Evolutionary conservation across 108 stramenopile species (phyloP).

Genomic region (Asterionellopsis glacialis): DNA sequence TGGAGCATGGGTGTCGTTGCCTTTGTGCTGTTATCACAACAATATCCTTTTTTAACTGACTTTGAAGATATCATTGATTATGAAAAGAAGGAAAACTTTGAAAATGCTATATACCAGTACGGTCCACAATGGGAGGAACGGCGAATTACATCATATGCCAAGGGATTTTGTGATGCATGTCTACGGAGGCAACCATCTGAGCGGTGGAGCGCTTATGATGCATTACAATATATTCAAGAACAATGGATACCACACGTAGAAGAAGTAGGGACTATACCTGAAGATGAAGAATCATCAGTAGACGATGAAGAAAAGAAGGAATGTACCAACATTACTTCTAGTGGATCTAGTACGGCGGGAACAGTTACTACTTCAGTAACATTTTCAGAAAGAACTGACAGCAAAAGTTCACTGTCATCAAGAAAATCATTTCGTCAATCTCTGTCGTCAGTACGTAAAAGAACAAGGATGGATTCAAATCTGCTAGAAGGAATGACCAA

Average conservation of each 20-base stretch:
- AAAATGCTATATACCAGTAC: constrained; percentile 72
- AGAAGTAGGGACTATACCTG: constrained; percentile 2
- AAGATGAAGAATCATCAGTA: not conserved
- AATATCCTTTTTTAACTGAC: constrained; percentile 67
- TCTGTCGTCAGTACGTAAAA: constrained; percentile 1
- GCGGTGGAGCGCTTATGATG: constrained; percentile 50
- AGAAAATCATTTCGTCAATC: not conserved
- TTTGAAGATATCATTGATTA: constrained; percentile 33
- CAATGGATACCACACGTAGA: constrained; percentile 31
- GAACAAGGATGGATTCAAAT: not conserved
- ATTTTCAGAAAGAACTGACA: too few species aligned
- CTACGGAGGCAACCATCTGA: constrained; percentile 32
- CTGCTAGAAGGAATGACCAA: constrained; percentile 27
- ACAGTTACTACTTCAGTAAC: too few species aligned
- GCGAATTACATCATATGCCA: constrained; percentile 39
- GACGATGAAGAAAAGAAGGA: too few species aligned
- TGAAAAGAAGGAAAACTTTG: constrained; percentile 30
- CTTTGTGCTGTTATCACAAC: constrained; percentile 44
- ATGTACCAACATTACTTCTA: too few species aligned
- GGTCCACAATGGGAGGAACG: constrained; percentile 77
- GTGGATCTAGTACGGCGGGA: too few species aligned
- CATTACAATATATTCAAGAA: constrained; percentile 33
- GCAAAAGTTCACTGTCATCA: constrained; percentile 5
- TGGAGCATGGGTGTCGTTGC: constrained; percentile 89
- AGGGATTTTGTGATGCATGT: constrained; percentile 64